Evolutionary conservation across 495 filamentous ascomycete genomes (phyloP).

Genomic region (Annulohypoxylon stygium): DNA sequence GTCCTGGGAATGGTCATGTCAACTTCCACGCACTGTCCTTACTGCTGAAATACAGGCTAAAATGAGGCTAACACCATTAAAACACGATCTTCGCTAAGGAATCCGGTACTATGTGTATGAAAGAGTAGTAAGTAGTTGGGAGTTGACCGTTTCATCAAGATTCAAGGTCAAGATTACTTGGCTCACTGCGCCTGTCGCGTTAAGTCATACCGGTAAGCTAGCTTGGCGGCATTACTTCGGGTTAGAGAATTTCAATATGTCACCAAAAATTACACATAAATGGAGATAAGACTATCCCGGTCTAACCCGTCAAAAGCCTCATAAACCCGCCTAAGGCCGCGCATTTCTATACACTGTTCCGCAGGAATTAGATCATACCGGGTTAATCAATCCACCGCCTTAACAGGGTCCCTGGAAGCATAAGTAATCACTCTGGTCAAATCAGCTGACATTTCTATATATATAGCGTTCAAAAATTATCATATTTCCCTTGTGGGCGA

Average conservation of each 20-base stretch:
- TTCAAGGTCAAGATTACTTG: constrained; percentile 1
- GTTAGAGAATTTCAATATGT: constrained; percentile 1
- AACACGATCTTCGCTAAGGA: not conserved
- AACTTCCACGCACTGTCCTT: constrained; percentile 7
- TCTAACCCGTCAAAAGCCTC: constrained; percentile 21
- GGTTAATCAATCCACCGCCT: not conserved
- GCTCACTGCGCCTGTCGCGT: constrained; percentile 1
- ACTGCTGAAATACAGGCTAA: not conserved
- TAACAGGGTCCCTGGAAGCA: not conserved
- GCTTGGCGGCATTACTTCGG: constrained; percentile 29
- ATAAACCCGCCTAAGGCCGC: constrained; percentile 26
- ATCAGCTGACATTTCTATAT: no score
- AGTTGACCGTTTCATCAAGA: not conserved
- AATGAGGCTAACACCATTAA: not conserved
- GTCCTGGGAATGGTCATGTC: not conserved
- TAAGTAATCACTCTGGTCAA: not conserved
- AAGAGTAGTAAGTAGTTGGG: constrained; percentile 9
- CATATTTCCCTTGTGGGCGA: not conserved
- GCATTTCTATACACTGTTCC: constrained; percentile 25
- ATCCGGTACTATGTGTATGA: not conserved
- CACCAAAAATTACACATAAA: not conserved
- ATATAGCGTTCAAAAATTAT: no score
- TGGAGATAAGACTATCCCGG: constrained; percentile 30
- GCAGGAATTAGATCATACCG: constrained; percentile 1
- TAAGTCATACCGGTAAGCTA: constrained; percentile 15